phyloP scores from a whole-genome alignment of 2,329 filamentous ascomycete genomes.

The Fusarium luffae region DNA sequence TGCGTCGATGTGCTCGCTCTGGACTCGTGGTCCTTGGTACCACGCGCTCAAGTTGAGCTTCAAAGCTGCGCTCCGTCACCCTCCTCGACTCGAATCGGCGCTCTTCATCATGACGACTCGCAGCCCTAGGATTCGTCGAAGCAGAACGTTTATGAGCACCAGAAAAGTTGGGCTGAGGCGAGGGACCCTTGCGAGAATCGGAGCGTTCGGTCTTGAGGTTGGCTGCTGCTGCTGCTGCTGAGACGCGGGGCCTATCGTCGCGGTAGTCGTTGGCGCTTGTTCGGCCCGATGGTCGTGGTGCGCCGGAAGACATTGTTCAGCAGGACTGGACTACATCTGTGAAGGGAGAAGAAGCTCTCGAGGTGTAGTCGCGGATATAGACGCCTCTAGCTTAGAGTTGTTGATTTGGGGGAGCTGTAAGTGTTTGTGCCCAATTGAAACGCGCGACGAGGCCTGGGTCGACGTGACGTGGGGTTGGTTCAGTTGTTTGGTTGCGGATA shows the following conservation, averaged over 20 bases:
- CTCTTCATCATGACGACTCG: conserved; percentile 58
- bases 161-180: conserved; percentile 50
- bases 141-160: conserved; percentile 65
- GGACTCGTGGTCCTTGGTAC: conserved; percentile 69
- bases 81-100: conserved; percentile 63
- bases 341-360: conserved; percentile 6
- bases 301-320: conserved; percentile 56
- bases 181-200: conserved; percentile 53
- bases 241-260: conserved; percentile 54
- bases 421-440: conserved; percentile 46
- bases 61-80: conserved; percentile 64
- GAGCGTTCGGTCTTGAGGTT: conserved; percentile 48
- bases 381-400: conserved; percentile 8
- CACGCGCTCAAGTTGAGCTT: conserved; percentile 72
- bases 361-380: conserved; percentile 9
- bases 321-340: conserved; percentile 53
- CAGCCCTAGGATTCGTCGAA: conserved; percentile 66
- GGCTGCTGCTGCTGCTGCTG: conserved; percentile 24
- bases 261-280: conserved; percentile 53
- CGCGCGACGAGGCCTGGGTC: conserved; percentile 30
- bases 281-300: conserved; percentile 58
- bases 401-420: conserved; percentile 37
- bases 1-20: conserved; percentile 61
- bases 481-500: conserved; percentile 9
- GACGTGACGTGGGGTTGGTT: conserved; percentile 42